These are phyloP conservation scores for Spiraea crenata DNA, from an alignment of 331 rosid species.

Conservation along the genomic window DNA sequence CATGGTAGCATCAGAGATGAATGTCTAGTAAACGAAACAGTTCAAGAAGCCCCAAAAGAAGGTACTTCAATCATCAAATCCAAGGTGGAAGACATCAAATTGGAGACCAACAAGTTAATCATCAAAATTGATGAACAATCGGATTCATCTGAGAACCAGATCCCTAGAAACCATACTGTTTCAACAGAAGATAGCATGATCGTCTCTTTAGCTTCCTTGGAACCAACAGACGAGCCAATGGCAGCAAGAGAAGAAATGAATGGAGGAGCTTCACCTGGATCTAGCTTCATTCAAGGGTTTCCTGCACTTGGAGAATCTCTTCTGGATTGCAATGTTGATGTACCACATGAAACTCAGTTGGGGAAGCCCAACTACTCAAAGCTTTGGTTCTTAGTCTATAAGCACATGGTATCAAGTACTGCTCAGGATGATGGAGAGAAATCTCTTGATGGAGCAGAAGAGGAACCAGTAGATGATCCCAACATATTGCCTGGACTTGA, in stretches of 20 bases:
- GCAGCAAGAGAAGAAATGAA: constrained; percentile 27
- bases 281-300: constrained; percentile 19
- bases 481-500: constrained; percentile 17
- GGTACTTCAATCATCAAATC: constrained; percentile 24
- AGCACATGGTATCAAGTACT: constrained; percentile 72
- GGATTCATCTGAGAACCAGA: constrained; percentile 32
- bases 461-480: constrained; percentile 23
- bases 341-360: constrained; percentile 28
- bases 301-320: constrained; percentile 27
- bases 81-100: constrained; percentile 15
- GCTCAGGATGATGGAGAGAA: constrained; percentile 40
- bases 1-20: constrained; percentile 25
- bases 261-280: constrained; percentile 23
- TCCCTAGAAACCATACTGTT: constrained; percentile 31
- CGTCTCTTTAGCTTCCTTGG: constrained; percentile 38
- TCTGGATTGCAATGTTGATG: constrained; percentile 22
- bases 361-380: constrained; percentile 48
- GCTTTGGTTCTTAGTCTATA: constrained; percentile 74
- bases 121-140: constrained; percentile 23
- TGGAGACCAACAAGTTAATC: constrained; percentile 24
- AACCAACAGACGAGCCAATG: constrained; percentile 24
- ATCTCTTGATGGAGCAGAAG: constrained; percentile 31
- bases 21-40: constrained; percentile 30
- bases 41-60: constrained; percentile 31
- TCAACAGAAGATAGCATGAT: constrained; percentile 31